phyloP scores from a whole-genome alignment of 2,329 filamentous ascomycete species.

The Neopestalotiopsis rosae region DNA sequence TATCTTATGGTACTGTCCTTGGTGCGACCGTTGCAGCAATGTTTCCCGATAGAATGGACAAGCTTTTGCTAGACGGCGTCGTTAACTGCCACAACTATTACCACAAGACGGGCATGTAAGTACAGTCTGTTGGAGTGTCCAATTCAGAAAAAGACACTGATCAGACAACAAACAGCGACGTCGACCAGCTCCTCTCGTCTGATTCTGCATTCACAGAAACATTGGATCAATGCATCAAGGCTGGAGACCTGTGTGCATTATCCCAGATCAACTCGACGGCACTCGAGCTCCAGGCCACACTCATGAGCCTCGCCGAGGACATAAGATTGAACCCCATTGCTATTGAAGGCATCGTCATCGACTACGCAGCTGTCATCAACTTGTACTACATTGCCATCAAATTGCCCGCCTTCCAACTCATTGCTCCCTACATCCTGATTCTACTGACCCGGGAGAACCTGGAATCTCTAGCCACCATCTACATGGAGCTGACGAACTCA shows the following conservation, averaged over 20 bases:
- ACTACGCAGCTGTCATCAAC: conserved; percentile 31
- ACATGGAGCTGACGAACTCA: background rate
- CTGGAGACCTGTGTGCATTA: conserved; percentile 33
- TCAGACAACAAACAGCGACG: conserved; percentile 22
- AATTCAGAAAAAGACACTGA: background rate
- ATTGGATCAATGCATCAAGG: conserved; percentile 32
- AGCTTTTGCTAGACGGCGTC: conserved; percentile 43
- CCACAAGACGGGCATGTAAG: conserved; percentile 26
- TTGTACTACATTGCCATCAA: background rate
- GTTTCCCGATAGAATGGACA: conserved; percentile 47
- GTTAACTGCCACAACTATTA: conserved; percentile 40
- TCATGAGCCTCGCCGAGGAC: conserved; percentile 32
- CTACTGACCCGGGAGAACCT: background rate
- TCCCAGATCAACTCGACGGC: conserved; percentile 35
- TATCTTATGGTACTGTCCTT: conserved; percentile 47
- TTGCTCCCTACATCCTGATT: background rate
- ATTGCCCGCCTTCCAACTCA: background rate
- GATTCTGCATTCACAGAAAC: conserved; percentile 37
- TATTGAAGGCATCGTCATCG: conserved; percentile 27
- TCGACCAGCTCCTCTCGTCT: conserved; percentile 30
- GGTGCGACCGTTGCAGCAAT: conserved; percentile 45
- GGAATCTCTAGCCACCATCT: background rate
- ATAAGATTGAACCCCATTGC: conserved; percentile 35
- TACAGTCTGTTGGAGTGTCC: background rate
- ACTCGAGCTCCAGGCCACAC: conserved; percentile 47